These are phyloP conservation scores for Azolla pinnata DNA, from an alignment of 75 land plant species.

Conservation along the genomic window DNA sequence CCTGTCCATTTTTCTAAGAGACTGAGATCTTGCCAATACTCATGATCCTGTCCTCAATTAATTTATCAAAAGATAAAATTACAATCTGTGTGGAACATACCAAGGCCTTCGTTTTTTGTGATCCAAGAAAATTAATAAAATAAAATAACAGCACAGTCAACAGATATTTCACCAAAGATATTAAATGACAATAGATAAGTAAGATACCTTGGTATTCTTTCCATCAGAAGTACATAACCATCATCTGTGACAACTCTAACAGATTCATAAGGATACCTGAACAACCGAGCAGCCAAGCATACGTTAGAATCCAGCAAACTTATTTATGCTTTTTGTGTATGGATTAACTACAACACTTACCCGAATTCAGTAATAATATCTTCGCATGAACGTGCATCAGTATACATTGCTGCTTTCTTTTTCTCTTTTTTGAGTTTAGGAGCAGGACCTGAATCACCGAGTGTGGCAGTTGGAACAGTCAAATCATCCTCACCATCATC, in stretches of 20 bases:
- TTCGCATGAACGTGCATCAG: slow-evolving; percentile 85
- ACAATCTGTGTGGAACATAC: too few species aligned
- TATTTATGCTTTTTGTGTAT: not conserved
- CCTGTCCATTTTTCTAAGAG: too few species aligned
- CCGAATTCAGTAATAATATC: slow-evolving; percentile 92
- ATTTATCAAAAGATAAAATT: too few species aligned
- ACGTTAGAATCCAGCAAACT: not conserved
- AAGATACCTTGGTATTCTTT: slow-evolving; percentile 87
- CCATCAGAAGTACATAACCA: slow-evolving; percentile 87
- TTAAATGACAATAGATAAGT: not conserved
- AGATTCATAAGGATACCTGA: slow-evolving; percentile 95
- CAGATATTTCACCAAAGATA: too few species aligned
- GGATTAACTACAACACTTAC: slow-evolving; percentile 18
- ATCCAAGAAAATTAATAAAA: too few species aligned
- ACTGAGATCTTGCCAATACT: too few species aligned
- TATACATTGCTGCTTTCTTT: slow-evolving; percentile 50
- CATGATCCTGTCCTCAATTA: too few species aligned
- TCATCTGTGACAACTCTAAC: slow-evolving; percentile 81
- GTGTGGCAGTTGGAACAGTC: slow-evolving; percentile 39
- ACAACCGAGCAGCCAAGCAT: not conserved
- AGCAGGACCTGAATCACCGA: slow-evolving; percentile 63
- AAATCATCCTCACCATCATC: slow-evolving; percentile 5
- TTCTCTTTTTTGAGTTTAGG: slow-evolving; percentile 35
- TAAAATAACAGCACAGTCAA: too few species aligned
- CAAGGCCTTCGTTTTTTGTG: too few species aligned